Evolutionary conservation across 495 filamentous ascomycete genomes (phyloP).

Genomic region (Penicillium subrubescens): DNA sequence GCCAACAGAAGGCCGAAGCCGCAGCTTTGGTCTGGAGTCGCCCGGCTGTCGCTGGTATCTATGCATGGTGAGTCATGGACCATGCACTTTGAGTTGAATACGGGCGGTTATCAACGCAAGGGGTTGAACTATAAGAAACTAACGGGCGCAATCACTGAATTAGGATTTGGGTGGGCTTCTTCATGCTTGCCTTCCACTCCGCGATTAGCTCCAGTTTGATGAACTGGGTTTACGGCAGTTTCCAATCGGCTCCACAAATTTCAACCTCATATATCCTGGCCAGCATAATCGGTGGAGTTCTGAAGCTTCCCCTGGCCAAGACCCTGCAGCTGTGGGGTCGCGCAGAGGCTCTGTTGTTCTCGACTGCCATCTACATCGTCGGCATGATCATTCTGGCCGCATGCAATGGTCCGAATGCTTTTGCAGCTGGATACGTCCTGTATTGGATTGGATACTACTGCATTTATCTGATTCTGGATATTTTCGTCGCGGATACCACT

Average conservation of each 20-base stretch:
- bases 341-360: constrained; percentile 52
- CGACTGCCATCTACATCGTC: constrained; percentile 36
- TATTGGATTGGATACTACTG: constrained; percentile 62
- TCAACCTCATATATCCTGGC: constrained; percentile 39
- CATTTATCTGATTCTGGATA: constrained; percentile 54
- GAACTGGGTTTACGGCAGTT: constrained; percentile 40
- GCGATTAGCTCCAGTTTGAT: constrained; percentile 39
- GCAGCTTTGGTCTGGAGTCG: constrained; percentile 46
- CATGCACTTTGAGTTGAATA: not conserved
- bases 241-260: constrained; percentile 39
- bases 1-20: constrained; percentile 48
- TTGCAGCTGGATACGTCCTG: constrained; percentile 53
- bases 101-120: not conserved
- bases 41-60: constrained; percentile 33
- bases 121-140: not conserved
- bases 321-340: constrained; percentile 69
- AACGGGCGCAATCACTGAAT: not conserved
- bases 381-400: constrained; percentile 51
- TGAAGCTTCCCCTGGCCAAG: constrained; percentile 70
- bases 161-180: constrained; percentile 49
- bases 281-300: constrained; percentile 63
- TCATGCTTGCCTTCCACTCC: constrained; percentile 44
- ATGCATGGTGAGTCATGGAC: constrained; percentile 37
- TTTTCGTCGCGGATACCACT: constrained; percentile 69
- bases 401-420: constrained; percentile 47